phyloP scores from a whole-genome alignment of 106 monocot genomes.

The Platanthera zijinensis region DNA sequence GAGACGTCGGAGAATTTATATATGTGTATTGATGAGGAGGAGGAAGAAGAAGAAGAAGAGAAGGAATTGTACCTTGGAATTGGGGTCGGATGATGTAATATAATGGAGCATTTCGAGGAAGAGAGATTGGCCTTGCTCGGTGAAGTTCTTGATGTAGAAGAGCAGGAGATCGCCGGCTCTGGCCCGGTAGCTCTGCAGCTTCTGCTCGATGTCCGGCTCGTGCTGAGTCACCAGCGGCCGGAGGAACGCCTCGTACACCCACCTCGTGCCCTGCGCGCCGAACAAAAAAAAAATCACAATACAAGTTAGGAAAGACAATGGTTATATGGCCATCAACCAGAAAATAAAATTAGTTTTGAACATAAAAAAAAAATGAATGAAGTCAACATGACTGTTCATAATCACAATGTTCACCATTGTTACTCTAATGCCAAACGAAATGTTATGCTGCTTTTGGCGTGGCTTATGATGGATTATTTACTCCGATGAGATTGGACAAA shows the following conservation, averaged over 20 bases:
- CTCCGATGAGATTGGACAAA: no score
- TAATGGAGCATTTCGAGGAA: slow-evolving; percentile 22
- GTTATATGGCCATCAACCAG: no score
- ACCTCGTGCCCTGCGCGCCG: slow-evolving; percentile 12
- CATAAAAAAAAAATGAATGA: no score
- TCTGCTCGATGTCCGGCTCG: slow-evolving; percentile 29
- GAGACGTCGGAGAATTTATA: neutral
- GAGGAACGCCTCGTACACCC: slow-evolving; percentile 27
- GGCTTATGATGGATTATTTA: no score
- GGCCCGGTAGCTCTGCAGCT: slow-evolving; percentile 17
- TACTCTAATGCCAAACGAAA: no score
- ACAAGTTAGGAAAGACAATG: no score
- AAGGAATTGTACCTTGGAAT: neutral
- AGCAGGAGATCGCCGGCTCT: slow-evolving; percentile 17
- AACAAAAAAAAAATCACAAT: no score
- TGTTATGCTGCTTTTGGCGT: no score
- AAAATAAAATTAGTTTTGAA: no score
- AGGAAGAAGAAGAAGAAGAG: neutral
- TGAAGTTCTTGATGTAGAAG: slow-evolving; percentile 30
- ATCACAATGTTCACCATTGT: no score
- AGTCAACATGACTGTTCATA: no score
- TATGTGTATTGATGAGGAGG: neutral
- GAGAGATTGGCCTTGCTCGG: slow-evolving; percentile 17
- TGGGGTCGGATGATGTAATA: slow-evolving; percentile 7
- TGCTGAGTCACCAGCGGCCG: slow-evolving; percentile 22